These are phyloP conservation scores for Pseudodiploospora longispora DNA, from an alignment of 2,329 filamentous ascomycete species.

Conservation along the genomic window DNA sequence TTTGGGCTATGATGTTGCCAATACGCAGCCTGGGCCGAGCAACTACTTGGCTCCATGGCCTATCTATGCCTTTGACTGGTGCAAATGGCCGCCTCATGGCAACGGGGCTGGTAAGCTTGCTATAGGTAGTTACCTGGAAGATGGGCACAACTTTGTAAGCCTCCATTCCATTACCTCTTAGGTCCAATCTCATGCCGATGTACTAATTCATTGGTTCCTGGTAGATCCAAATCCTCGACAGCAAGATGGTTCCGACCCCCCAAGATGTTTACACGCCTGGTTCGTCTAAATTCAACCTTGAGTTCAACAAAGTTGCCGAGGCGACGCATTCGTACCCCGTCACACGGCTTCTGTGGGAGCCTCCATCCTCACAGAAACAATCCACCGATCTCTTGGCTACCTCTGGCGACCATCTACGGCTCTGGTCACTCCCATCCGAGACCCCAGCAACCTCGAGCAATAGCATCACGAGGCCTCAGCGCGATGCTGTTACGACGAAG, in stretches of 20 bases:
- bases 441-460: constrained; percentile 49
- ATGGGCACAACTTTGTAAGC: constrained; percentile 92
- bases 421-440: constrained; percentile 84
- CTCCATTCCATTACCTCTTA: not conserved
- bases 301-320: constrained; percentile 90
- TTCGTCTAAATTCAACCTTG: constrained; percentile 65
- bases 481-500: constrained; percentile 60
- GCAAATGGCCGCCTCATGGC: constrained; percentile 84
- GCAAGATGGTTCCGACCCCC: constrained; percentile 65
- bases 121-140: constrained; percentile 91
- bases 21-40: constrained; percentile 64
- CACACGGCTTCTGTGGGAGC: constrained; percentile 91
- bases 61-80: constrained; percentile 97
- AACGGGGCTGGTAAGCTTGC: constrained; percentile 86
- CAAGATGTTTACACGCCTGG: constrained; percentile 62
- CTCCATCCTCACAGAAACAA: constrained; percentile 88
- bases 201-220: not conserved
- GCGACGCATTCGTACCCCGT: constrained; percentile 97
- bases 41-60: constrained; percentile 94
- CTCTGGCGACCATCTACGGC: constrained; percentile 83
- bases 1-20: constrained; percentile 57
- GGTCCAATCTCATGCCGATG: not conserved
- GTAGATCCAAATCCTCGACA: constrained; percentile 95
- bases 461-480: constrained; percentile 55
- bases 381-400: constrained; percentile 92